Base-by-base conservation (phyloP, 2,329 filamentous ascomycete species). In the Leptographium radiaticola region DNA sequence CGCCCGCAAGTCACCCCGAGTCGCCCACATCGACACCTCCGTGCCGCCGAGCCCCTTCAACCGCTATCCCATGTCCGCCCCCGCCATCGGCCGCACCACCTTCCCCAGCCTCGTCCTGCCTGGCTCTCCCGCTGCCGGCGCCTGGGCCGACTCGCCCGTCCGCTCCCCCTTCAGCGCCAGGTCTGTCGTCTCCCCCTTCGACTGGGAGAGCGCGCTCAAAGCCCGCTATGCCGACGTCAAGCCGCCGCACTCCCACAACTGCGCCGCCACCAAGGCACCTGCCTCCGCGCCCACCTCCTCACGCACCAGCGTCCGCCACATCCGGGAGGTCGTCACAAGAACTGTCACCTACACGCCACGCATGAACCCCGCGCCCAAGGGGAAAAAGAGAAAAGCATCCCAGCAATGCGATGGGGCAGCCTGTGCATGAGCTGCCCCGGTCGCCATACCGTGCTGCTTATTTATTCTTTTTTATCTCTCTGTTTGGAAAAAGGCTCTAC, bases 271-370 rank as follows among this genome's bases (percentile, higher is more conserved):
- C 4, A 12, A 16, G n/a, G 34, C 51, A 5, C 10, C 56, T 1
- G 20, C 45, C 5, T 25, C 25, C 25, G 25, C 25, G 25, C 25
- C 51, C 20, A 11, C 48, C 12, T 31, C 56, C 13, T 47, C 55
- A 43, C 77, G 76, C 59, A 81, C 82, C 36, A 83, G 75, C 61
- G 74, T 83, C 54, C 79, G 83, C 56, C 77, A 85, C 64, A 89
- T 96, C 55, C 77, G 88, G 53, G 89, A 96, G 67, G 89, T 96
- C 6, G 87, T 96, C 52, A 96, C 90, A n/a, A 80, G 89, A 61
- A 96, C 89, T 16, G 87, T 95, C 56, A 95, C 88, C 43, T 95
- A 94, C 69, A 95, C 87, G 66, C 86, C 82, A 57, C 76, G 84
- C 59, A 87, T 97, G 72, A 87, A 89, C 60, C 87, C 90, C 30